Conservation (phyloP, 208 protist genomes). For the Paratrypanosoma confusum region DNA sequence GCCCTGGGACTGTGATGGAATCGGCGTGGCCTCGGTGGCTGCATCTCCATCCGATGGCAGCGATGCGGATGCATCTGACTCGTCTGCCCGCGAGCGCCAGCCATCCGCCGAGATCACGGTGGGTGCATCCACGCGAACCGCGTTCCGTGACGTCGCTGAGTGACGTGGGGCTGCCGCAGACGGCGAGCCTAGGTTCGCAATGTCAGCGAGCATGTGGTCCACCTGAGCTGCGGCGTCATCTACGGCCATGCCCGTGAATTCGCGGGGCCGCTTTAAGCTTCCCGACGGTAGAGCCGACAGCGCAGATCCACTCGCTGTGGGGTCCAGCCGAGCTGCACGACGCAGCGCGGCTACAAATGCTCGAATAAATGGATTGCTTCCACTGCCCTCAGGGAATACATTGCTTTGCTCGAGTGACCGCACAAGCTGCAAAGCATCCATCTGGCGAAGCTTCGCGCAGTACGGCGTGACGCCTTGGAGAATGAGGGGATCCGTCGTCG, state of each 20-base stretch:
- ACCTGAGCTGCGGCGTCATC: constrained; percentile 6
- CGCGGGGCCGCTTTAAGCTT: constrained; percentile 21
- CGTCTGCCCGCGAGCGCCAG: constrained; percentile 41
- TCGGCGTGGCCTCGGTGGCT: too few relatives aligned
- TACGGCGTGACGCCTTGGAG: constrained; percentile 59
- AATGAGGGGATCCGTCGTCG: constrained; percentile 49
- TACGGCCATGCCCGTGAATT: constrained; percentile 4
- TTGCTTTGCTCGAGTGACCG: constrained; percentile 21
- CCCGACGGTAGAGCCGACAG: constrained; percentile 1
- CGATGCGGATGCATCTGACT: constrained; percentile 4
- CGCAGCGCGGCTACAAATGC: constrained; percentile 50
- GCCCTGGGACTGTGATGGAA: too few relatives aligned
- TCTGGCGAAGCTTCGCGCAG: constrained; percentile 44
- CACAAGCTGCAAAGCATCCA: constrained; percentile 48
- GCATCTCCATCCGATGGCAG: background rate
- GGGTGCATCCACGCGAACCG: background rate
- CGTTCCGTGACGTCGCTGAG: background rate
- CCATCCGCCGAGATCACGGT: constrained; percentile 44
- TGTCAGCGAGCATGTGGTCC: constrained; percentile 27
- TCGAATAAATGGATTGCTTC: constrained; percentile 37
- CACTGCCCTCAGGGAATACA: constrained; percentile 29
- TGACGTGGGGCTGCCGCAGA: background rate
- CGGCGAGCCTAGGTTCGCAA: constrained; percentile 10
- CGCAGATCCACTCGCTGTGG: constrained; percentile 2
- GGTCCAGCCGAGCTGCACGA: constrained; percentile 61